Evolutionary conservation across 176 grass and related monocot species (phyloP), one percentile per base, ranked within the genome.

Genomic region (Tillandsia fasciculata): DNA sequence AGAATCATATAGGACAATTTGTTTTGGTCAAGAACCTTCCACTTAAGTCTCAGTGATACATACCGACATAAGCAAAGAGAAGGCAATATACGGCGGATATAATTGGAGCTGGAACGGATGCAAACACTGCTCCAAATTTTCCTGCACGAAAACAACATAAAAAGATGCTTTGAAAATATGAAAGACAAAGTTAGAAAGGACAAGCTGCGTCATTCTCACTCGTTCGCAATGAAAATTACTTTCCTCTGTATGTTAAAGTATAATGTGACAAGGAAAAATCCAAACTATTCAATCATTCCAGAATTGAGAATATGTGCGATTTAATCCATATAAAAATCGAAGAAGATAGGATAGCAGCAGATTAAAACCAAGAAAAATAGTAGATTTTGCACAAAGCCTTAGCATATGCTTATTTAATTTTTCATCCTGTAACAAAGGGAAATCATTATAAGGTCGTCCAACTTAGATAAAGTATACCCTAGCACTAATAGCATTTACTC

Each of bases 81-180:
- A 84, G 28, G 27, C 82, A 84, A 65, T 70, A 84, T n/a, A 84
- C 12, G 33, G 82, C 82, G 3, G 82, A 76, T 50, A 66, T 15
- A 0, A 84, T 79, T 15, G 82, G 71, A 22, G n/a, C 48, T 28
- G 82, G 82, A 75, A 84, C 79, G 51, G 82, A 84, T 61, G 82
- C 82, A 71, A 84, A 84, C 66, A 84, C 76, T 59, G 82, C 82
- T 74, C 82, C 82, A 74, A 84, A 84, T 84, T 84, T 84, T 51
- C 82, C 82, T 84, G 66, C 64, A 54, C 22, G 48, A 49, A 18
- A 10, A 61, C 22, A 15, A 61, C 13, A 9, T 9, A n/a, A 61
- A 22, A 18, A 9, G 8, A 18, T 18, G n/a, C 56, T 61, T 59
- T 5, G 53, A 56, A 56, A 56, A n/a, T n/a, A 11, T 33, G 29